Conservation (phyloP, 441 rosid genomes). For the Pelargonium cotyledonis region DNA sequence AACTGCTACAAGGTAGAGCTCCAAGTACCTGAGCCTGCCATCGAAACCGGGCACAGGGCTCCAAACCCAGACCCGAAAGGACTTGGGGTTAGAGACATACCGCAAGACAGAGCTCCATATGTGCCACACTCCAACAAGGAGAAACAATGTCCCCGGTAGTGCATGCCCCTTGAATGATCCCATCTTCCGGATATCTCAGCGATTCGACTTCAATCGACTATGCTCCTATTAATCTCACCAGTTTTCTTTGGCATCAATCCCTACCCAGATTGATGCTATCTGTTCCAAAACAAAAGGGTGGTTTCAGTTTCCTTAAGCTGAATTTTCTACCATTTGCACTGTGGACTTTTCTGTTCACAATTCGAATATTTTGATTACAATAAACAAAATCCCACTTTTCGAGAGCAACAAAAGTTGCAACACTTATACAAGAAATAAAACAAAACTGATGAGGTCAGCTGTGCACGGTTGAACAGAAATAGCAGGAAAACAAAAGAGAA, state of each 20-base stretch:
- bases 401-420: slow-evolving; percentile 7
- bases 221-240: background rate
- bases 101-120: slow-evolving; percentile 66
- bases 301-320: slow-evolving; percentile 1
- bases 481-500: background rate
- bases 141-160: slow-evolving; percentile 76
- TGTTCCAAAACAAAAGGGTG: slow-evolving; percentile 17
- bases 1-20: slow-evolving; percentile 60
- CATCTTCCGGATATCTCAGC: slow-evolving; percentile 32
- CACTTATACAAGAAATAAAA: background rate
- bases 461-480: slow-evolving; percentile 15
- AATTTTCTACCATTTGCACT: background rate
- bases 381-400: background rate
- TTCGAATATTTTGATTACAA: background rate
- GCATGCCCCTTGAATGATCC: slow-evolving; percentile 94
- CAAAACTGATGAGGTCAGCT: slow-evolving; percentile 3
- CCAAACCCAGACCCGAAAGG: slow-evolving; percentile 78
- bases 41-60: slow-evolving; percentile 72
- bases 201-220: background rate
- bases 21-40: slow-evolving; percentile 71
- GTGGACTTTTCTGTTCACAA: slow-evolving; percentile 5
- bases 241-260: background rate
- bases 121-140: slow-evolving; percentile 79
- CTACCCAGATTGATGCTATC: slow-evolving; percentile 11
- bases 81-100: slow-evolving; percentile 50